Percentiles rank a stretch among this genome's conserved stretches.
phyloP scores from a whole-genome alignment of 2,329 filamentous ascomycete genomes.

The Neurospora crassa region DNA sequence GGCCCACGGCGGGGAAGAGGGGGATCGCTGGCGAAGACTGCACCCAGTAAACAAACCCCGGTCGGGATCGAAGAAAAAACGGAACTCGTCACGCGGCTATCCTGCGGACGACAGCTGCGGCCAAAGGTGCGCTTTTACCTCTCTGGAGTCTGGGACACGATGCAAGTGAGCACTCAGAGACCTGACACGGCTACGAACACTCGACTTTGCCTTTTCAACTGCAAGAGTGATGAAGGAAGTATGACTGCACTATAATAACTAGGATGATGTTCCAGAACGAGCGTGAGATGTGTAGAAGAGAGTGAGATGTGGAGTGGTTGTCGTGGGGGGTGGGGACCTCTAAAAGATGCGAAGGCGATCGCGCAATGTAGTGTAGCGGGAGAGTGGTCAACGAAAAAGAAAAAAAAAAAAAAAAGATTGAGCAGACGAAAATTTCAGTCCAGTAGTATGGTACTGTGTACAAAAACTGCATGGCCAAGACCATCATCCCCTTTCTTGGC shows the following conservation, averaged over 20 bases:
- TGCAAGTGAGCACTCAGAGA: background rate
- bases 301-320: background rate
- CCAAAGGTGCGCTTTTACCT: background rate
- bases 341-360: background rate
- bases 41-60: background rate
- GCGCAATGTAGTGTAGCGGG: background rate
- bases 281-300: background rate
- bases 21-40: background rate
- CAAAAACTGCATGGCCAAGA: background rate
- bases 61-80: background rate
- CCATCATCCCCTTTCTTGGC: background rate
- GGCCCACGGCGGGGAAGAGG: background rate
- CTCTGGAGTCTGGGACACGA: background rate
- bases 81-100: background rate
- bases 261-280: background rate
- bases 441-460: too few species aligned
- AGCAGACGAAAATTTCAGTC: background rate
- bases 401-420: background rate
- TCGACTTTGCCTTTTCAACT: background rate
- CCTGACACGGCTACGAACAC: background rate
- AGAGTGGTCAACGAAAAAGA: background rate
- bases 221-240: background rate
- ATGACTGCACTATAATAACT: background rate
- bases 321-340: background rate
- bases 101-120: background rate